Percentiles rank a stretch among this genome's conserved stretches.
Evolutionary conservation across 2,329 filamentous ascomycete genomes (phyloP).

Genomic region (Cryphonectria nitschkei): DNA sequence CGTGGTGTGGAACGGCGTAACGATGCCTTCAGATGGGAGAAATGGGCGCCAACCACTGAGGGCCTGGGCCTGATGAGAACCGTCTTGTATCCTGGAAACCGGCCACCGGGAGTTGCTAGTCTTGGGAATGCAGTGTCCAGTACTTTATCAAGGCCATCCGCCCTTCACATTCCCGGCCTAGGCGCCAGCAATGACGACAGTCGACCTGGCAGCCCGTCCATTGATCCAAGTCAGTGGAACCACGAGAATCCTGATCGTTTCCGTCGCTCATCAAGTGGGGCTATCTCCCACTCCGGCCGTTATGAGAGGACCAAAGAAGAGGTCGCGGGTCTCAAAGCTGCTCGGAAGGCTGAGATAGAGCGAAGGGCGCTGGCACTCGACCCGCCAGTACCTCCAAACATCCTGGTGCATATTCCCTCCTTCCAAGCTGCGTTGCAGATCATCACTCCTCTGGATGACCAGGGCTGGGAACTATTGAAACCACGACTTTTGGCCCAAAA

Average conservation of each 20-base stretch:
- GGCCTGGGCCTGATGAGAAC: constrained; percentile 45
- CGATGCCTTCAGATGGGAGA: constrained; percentile 73
- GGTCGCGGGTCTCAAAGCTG: constrained; percentile 65
- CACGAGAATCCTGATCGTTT: constrained; percentile 28
- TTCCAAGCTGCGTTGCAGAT: constrained; percentile 77
- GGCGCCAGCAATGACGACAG: constrained; percentile 12
- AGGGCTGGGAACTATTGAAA: constrained; percentile 70
- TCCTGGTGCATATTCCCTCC: constrained; percentile 71
- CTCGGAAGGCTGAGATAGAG: constrained; percentile 72
- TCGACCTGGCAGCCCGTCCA: constrained; percentile 19
- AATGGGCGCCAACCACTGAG: constrained; percentile 61
- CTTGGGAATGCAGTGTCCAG: background rate
- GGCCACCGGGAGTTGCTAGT: constrained; percentile 10
- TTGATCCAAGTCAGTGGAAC: constrained; percentile 20
- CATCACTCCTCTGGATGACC: constrained; percentile 67
- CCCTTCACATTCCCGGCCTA: constrained; percentile 24
- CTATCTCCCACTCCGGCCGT: constrained; percentile 29
- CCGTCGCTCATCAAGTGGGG: constrained; percentile 28
- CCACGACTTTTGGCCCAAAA: constrained; percentile 69
- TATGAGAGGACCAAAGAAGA: constrained; percentile 63
- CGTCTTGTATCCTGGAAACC: constrained; percentile 34
- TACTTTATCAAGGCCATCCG: background rate
- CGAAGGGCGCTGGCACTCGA: constrained; percentile 66
- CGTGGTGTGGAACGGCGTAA: constrained; percentile 63
- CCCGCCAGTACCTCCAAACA: constrained; percentile 64